A percentile compares a stretch with the other conserved stretches of the same genome.
Conservation (phyloP, 176 grass and related monocot genomes). For the Dendrocalamus sinicus region DNA sequence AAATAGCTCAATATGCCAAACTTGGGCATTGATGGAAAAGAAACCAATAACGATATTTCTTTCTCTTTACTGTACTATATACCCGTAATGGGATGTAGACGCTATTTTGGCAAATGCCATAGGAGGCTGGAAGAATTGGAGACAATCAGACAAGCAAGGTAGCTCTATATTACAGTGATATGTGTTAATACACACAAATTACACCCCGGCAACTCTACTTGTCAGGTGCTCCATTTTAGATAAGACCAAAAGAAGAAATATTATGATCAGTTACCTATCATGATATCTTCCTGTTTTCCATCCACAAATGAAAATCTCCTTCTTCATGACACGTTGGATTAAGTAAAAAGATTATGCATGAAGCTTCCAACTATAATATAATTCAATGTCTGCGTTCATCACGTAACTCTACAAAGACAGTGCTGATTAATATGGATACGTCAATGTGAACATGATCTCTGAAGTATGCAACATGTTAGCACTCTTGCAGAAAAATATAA, state of each 20-base stretch:
- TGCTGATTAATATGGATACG: constrained; percentile 54
- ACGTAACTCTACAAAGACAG: constrained; percentile 57
- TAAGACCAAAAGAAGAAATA: constrained; percentile 36
- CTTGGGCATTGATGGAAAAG: constrained; percentile 16
- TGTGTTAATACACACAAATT: constrained; percentile 33
- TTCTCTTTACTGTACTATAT: constrained; percentile 30
- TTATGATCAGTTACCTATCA: constrained; percentile 26
- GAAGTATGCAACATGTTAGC: constrained; percentile 44
- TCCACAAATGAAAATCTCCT: constrained; percentile 40
- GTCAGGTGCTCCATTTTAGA: not conserved
- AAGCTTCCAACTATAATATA: constrained; percentile 64
- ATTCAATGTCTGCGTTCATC: constrained; percentile 31
- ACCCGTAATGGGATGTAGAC: constrained; percentile 1
- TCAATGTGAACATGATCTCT: constrained; percentile 67
- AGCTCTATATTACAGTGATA: constrained; percentile 23
- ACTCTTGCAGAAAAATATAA: constrained; percentile 54
- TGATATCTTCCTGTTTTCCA: constrained; percentile 19
- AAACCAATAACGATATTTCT: not conserved
- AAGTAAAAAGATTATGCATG: constrained; percentile 44
- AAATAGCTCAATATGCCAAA: constrained; percentile 27
- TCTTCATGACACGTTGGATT: constrained; percentile 34
- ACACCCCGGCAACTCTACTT: constrained; percentile 27
- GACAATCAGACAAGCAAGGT: not conserved
- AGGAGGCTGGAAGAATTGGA: constrained; percentile 13
- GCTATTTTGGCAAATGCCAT: constrained; percentile 8